Percentiles rank a stretch among this genome's conserved stretches.
Conservation (phyloP, 495 filamentous ascomycete genomes). For the Pseudoneurospora amorphoporcata region DNA sequence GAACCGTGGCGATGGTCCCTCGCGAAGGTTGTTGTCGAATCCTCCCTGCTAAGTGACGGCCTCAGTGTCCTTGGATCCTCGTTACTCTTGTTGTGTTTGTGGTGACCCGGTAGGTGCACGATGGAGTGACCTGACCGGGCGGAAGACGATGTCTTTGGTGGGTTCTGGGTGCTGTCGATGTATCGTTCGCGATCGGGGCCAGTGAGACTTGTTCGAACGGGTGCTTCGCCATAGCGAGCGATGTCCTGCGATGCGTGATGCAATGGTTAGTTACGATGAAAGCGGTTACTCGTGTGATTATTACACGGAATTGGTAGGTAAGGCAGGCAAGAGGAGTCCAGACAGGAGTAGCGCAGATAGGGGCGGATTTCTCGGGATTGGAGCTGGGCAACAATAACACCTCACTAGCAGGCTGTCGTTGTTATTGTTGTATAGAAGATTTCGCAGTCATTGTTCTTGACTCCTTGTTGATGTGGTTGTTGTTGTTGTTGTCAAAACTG, state of each 20-base stretch:
- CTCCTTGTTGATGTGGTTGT: not conserved
- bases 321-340: not conserved
- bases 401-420: not conserved
- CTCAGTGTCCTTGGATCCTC: constrained; percentile 57
- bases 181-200: constrained; percentile 61
- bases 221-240: constrained; percentile 70
- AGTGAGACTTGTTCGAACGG: constrained; percentile 61
- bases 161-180: constrained; percentile 28
- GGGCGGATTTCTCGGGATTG: not conserved
- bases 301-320: not conserved
- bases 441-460: not conserved
- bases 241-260: constrained; percentile 49
- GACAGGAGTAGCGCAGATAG: not conserved
- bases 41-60: constrained; percentile 59
- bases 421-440: not conserved
- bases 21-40: constrained; percentile 46
- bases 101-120: constrained; percentile 49
- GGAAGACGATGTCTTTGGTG: constrained; percentile 42
- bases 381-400: not conserved
- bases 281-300: not conserved
- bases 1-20: constrained; percentile 34
- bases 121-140: constrained; percentile 42
- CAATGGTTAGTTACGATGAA: constrained; percentile 5
- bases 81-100: constrained; percentile 66
- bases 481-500: not conserved